These are phyloP conservation scores for Erodium trifolium DNA, from an alignment of 441 rosid species.

Conservation along the genomic window DNA sequence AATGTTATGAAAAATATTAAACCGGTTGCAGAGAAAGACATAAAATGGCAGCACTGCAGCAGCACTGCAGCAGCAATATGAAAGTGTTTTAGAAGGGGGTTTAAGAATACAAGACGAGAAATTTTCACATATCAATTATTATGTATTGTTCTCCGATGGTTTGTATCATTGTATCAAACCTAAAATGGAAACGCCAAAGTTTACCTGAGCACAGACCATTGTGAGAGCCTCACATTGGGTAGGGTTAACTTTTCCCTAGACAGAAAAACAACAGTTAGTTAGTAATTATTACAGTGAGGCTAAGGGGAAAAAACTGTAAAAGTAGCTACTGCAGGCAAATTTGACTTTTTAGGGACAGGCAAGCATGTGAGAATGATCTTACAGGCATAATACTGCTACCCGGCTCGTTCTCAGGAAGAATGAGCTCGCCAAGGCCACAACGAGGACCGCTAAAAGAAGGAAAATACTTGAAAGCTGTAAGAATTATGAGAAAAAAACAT, in stretches of 20 bases:
- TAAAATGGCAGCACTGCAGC: background rate
- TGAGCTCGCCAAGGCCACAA: slow-evolving; percentile 96
- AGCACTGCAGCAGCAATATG: background rate
- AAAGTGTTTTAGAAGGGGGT: background rate
- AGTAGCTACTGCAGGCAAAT: background rate
- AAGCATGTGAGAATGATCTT: slow-evolving; percentile 16
- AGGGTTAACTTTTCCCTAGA: slow-evolving; percentile 95
- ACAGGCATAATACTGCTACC: slow-evolving; percentile 99
- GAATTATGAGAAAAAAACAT: slow-evolving; percentile 12
- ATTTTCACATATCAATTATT: background rate
- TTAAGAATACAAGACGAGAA: background rate
- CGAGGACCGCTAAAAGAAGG: slow-evolving; percentile 71
- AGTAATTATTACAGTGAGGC: slow-evolving; percentile 5
- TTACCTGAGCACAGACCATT: slow-evolving; percentile 96
- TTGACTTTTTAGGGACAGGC: background rate
- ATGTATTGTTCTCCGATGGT: slow-evolving; percentile 8
- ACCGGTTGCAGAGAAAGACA: background rate
- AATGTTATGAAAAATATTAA: slow-evolving; percentile 8
- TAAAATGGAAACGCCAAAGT: slow-evolving; percentile 8
- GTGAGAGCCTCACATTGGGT: slow-evolving; percentile 97
- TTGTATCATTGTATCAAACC: slow-evolving; percentile 13
- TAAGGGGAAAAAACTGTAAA: background rate
- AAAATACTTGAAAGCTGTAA: slow-evolving; percentile 24
- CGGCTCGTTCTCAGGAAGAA: slow-evolving; percentile 98
- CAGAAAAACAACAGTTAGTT: slow-evolving; percentile 9